Base-by-base conservation (phyloP, 2,329 filamentous ascomycete genomes). In the Davidsoniella eucalypti region DNA sequence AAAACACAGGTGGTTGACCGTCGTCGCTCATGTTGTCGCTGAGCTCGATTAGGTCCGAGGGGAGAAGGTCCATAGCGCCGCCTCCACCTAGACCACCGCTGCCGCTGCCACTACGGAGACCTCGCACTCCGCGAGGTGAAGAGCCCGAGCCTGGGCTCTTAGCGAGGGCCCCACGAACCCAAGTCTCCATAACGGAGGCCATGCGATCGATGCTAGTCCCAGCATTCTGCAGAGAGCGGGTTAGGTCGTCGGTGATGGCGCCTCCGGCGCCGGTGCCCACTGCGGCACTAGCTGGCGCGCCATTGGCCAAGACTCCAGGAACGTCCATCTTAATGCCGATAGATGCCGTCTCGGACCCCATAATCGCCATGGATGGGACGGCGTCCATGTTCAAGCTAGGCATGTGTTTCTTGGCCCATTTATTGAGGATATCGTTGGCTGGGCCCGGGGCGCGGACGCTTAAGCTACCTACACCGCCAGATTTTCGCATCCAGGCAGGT, bases 381-480 rank as follows among this genome's bases (percentile, higher is more conserved):
- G 73, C 65, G 23, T 87, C 82, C 21, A 83, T 80, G 26, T 80
- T 80, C 21, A 94, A 73, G 17, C 80, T 80, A 0, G 90, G 88
- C 1, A 95, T 64, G 60, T 94, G 86, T 56, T 86, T 82, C 23
- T 79, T 84, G 50, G 92, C 82, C 69, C 90, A 85, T 40, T 82
- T 78, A 61, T 90, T 95, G 54, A 96, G 68, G 5, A 80, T 78
- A 62, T 96, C 90, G 56, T 82, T 79, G 6, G 84, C 87, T 2
- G 90, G 88, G 0, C 90, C 90, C 0, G 86, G 85, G 10, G 75
- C 76, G 48, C 79, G 76, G 29, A 85, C 78, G 33, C 73, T 74
- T 63, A 96, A 75, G 0, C 86, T 87, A 6, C 90, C 90, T 1
- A 96, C 86, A 12, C 87, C 90, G 17, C 90, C 90, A 2, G 90